These are phyloP conservation scores for Pseudocercospora musae DNA, from an alignment of 2,329 filamentous ascomycete genomes.

Conservation along the genomic window DNA sequence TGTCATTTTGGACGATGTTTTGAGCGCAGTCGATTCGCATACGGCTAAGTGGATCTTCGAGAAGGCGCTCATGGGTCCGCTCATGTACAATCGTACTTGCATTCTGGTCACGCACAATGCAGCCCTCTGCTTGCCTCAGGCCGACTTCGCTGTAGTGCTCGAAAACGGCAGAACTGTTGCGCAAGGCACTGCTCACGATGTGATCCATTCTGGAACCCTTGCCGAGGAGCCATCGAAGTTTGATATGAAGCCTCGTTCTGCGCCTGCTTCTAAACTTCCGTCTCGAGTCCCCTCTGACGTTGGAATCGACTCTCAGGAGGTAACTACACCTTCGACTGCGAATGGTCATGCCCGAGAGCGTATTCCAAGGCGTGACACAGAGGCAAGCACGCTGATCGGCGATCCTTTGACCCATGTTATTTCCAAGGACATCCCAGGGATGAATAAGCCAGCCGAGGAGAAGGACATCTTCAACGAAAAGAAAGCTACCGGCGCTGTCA, in stretches of 20 bases:
- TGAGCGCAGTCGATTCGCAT: slow-evolving; percentile 95
- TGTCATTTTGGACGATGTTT: slow-evolving; percentile 86
- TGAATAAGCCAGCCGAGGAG: slow-evolving; percentile 37
- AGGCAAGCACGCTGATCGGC: slow-evolving; percentile 36
- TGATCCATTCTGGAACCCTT: slow-evolving; percentile 83
- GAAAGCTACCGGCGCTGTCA: slow-evolving; percentile 83
- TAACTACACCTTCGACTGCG: slow-evolving; percentile 1
- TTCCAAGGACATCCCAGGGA: slow-evolving; percentile 37
- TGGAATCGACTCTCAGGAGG: slow-evolving; percentile 51
- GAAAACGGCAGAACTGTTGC: slow-evolving; percentile 78
- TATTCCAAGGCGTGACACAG: slow-evolving; percentile 27
- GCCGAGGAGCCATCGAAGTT: slow-evolving; percentile 76
- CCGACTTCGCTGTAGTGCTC: slow-evolving; percentile 77
- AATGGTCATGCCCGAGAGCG: slow-evolving; percentile 50
- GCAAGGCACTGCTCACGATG: slow-evolving; percentile 72
- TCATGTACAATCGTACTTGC: slow-evolving; percentile 87
- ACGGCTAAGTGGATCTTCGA: slow-evolving; percentile 98
- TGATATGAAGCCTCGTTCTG: slow-evolving; percentile 64
- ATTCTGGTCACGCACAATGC: slow-evolving; percentile 95
- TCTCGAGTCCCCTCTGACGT: slow-evolving; percentile 76
- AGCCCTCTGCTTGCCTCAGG: slow-evolving; percentile 75
- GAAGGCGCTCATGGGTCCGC: slow-evolving; percentile 80
- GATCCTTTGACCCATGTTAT: slow-evolving; percentile 49
- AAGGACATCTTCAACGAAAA: slow-evolving; percentile 62
- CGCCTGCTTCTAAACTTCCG: slow-evolving; percentile 66